phyloP scores from a whole-genome alignment of 208 protist species.

The Acanthamoeba divionensis region DNA sequence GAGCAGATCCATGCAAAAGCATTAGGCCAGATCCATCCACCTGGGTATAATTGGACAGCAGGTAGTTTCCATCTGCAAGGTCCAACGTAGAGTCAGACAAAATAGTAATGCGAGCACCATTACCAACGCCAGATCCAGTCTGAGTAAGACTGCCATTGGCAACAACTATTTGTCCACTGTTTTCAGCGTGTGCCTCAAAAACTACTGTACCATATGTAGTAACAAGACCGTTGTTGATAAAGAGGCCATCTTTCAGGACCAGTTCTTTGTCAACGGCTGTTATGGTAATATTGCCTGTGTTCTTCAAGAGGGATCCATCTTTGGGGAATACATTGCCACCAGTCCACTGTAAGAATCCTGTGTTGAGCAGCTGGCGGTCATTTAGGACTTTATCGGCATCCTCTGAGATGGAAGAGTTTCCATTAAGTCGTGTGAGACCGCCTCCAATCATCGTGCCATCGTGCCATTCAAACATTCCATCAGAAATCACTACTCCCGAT shows the following conservation, averaged over 20 bases:
- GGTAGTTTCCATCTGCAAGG: too few relatives aligned
- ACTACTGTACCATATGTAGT: neutral
- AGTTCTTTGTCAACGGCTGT: neutral
- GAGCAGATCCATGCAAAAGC: too few relatives aligned
- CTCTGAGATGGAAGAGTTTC: neutral
- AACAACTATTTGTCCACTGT: neutral
- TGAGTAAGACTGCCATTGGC: too few relatives aligned
- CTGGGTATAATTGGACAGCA: too few relatives aligned
- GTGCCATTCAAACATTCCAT: neutral
- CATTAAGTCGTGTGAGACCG: neutral
- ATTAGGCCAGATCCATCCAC: too few relatives aligned
- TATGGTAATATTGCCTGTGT: neutral
- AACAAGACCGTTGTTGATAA: conserved; percentile 9
- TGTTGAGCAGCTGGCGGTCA: neutral
- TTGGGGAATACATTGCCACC: neutral
- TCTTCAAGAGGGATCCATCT: neutral
- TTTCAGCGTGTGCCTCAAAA: neutral
- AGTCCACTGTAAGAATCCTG: neutral
- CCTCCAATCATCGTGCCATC: neutral
- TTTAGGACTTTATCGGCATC: neutral
- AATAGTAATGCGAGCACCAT: too few relatives aligned
- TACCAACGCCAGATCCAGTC: too few relatives aligned
- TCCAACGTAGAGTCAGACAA: too few relatives aligned
- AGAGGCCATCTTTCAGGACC: conserved; percentile 3
- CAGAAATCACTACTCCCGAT: neutral